A percentile compares a stretch with the other conserved stretches of the same genome.
These are phyloP conservation scores for Viridothelium virens DNA, from an alignment of 495 filamentous ascomycete genomes.

Conservation along the genomic window DNA sequence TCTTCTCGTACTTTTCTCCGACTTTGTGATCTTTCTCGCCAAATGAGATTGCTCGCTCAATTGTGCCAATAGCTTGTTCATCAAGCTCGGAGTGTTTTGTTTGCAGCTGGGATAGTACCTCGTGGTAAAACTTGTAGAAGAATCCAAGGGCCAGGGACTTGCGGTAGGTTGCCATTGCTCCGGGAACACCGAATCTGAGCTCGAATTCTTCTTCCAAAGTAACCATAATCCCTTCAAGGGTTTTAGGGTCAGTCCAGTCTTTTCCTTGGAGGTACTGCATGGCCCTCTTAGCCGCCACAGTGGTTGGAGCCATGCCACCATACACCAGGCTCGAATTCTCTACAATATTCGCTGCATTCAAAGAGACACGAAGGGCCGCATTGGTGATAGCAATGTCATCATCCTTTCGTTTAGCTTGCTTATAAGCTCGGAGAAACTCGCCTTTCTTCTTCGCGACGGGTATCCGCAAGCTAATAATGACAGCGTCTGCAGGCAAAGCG, in stretches of 20 bases:
- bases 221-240: slow-evolving; percentile 80
- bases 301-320: slow-evolving; percentile 85
- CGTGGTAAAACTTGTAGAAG: slow-evolving; percentile 85
- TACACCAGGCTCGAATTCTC: slow-evolving; percentile 70
- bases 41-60: slow-evolving; percentile 56
- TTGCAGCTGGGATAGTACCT: slow-evolving; percentile 48
- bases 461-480: slow-evolving; percentile 81
- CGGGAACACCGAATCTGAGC: slow-evolving; percentile 76
- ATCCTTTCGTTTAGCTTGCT: slow-evolving; percentile 92
- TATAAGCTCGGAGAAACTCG: slow-evolving; percentile 73
- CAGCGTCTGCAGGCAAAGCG: slow-evolving; percentile 68
- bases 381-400: slow-evolving; percentile 98
- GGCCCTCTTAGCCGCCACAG: slow-evolving; percentile 71
- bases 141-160: slow-evolving; percentile 83
- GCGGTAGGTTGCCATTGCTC: slow-evolving; percentile 88
- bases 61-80: slow-evolving; percentile 53
- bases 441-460: slow-evolving; percentile 61
- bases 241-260: slow-evolving; percentile 68
- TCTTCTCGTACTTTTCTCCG: slow-evolving; percentile 58
- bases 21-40: slow-evolving; percentile 58
- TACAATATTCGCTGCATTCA: slow-evolving; percentile 59
- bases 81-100: slow-evolving; percentile 44
- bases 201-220: slow-evolving; percentile 81
- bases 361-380: slow-evolving; percentile 61
- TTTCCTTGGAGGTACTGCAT: slow-evolving; percentile 64